phyloP scores from a whole-genome alignment of 1,284 basidiomycete species.

The Microbotryum intermedium region DNA sequence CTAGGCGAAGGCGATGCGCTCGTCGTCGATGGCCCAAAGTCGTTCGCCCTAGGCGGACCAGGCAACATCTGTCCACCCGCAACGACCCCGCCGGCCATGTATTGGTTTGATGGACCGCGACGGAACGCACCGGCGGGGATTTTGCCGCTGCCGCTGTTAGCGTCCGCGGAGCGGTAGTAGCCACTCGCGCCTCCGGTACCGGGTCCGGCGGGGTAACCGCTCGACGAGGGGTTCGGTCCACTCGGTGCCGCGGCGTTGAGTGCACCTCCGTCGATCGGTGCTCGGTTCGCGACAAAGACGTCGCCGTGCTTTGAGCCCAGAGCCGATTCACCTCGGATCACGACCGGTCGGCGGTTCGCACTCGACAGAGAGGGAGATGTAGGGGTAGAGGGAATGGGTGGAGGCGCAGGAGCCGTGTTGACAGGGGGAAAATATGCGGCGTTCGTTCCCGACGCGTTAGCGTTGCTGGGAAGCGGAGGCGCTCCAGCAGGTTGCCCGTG shows the following conservation, averaged over 20 bases:
- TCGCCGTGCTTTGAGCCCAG: constrained; percentile 27
- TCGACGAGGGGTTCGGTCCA: not conserved
- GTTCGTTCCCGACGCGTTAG: not conserved
- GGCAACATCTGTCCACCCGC: not conserved
- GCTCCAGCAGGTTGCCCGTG: not conserved
- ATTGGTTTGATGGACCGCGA: not conserved
- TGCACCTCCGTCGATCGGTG: not conserved
- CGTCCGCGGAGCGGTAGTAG: constrained; percentile 7
- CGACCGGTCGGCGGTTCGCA: constrained; percentile 7
- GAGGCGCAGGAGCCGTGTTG: not conserved
- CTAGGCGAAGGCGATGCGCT: not conserved
- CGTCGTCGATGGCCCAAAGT: not conserved
- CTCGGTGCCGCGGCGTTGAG: not conserved
- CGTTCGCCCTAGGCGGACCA: too few relatives aligned
- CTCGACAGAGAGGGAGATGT: not conserved
- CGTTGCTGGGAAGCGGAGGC: not conserved
- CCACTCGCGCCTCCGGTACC: not conserved
- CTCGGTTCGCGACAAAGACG: constrained; percentile 7
- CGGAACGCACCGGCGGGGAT: constrained; percentile 23
- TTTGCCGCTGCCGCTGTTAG: not conserved
- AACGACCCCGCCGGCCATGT: not conserved
- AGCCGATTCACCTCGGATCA: constrained; percentile 11
- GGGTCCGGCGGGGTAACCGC: not conserved
- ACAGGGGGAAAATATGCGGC: not conserved
- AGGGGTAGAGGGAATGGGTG: not conserved